Conservation (phyloP, 352 stramenopile species). For the Phytopythium sindhum region DNA sequence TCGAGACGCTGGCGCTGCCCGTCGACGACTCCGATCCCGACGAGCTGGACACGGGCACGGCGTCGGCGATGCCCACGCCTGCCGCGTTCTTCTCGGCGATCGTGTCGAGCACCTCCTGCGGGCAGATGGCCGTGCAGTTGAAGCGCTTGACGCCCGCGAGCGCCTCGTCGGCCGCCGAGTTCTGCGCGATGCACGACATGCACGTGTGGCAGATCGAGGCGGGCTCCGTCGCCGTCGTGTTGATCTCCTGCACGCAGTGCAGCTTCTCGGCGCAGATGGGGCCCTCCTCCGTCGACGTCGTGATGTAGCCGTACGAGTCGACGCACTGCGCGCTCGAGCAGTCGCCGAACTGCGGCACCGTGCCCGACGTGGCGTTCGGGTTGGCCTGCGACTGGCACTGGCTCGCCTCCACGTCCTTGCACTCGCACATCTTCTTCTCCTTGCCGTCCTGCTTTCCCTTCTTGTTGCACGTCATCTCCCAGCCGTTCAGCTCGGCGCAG, state of each 20-base stretch:
- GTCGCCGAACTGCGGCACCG: slow-evolving; percentile 60
- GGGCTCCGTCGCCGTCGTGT: slow-evolving; percentile 54
- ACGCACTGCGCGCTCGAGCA: slow-evolving; percentile 52
- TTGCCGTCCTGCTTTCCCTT: slow-evolving; percentile 57
- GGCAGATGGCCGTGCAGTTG: slow-evolving; percentile 74
- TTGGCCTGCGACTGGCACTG: slow-evolving; percentile 51
- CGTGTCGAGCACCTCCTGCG: slow-evolving; percentile 58
- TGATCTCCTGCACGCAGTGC: slow-evolving; percentile 68
- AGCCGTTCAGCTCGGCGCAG: slow-evolving; percentile 72
- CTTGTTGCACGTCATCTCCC: slow-evolving; percentile 56
- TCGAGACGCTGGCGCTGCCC: slow-evolving; percentile 14
- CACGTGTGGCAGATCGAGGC: slow-evolving; percentile 79
- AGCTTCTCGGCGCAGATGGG: slow-evolving; percentile 68
- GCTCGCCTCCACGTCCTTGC: slow-evolving; percentile 29
- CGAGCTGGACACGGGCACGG: slow-evolving; percentile 25
- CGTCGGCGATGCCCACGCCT: slow-evolving; percentile 57
- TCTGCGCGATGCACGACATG: slow-evolving; percentile 76
- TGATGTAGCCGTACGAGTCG: slow-evolving; percentile 67
- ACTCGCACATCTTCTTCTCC: slow-evolving; percentile 69
- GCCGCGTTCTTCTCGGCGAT: slow-evolving; percentile 51
- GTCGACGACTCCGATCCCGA: slow-evolving; percentile 6
- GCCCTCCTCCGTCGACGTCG: slow-evolving; percentile 36
- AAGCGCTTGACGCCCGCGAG: slow-evolving; percentile 59
- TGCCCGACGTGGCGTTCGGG: slow-evolving; percentile 25
- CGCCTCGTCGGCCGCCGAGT: slow-evolving; percentile 51